These are phyloP conservation scores for Pythium utonaiense DNA, from an alignment of 352 stramenopile species.

Conservation along the genomic window DNA sequence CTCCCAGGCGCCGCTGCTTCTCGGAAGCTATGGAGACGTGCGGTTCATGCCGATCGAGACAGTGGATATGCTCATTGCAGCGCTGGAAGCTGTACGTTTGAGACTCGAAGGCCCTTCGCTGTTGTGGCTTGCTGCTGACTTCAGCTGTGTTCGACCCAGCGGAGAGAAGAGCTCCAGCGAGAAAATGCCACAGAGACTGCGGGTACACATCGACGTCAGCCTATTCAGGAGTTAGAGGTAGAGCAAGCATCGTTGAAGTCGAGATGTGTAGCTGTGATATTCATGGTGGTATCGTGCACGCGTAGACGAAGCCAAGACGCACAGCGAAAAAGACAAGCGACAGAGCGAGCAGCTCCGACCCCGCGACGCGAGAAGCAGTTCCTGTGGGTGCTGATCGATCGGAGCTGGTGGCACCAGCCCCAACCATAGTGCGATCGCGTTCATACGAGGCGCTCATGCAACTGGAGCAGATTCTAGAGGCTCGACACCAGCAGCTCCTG, in stretches of 20 bases:
- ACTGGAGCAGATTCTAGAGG: conserved; percentile 68
- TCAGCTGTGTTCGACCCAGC: not conserved
- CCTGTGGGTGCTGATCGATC: not conserved
- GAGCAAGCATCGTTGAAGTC: no score
- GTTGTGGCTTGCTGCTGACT: no score
- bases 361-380: not conserved
- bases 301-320: not conserved
- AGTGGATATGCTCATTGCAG: conserved; percentile 61
- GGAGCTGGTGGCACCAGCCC: not conserved
- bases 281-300: not conserved
- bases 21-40: conserved; percentile 48
- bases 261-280: no score
- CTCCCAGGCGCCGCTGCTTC: not conserved
- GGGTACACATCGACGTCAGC: not conserved
- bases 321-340: not conserved
- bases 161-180: conserved; percentile 4
- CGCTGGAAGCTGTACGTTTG: conserved; percentile 54
- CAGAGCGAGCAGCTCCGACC: not conserved
- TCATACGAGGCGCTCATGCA: conserved; percentile 77
- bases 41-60: conserved; percentile 54
- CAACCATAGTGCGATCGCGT: conserved; percentile 26
- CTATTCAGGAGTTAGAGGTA: conserved; percentile 1
- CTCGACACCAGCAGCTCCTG: conserved; percentile 70
- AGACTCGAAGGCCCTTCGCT: no score
- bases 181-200: not conserved